These are phyloP conservation scores for Schizothecium vesticola DNA, from an alignment of 495 filamentous ascomycete genomes.

Conservation along the genomic window DNA sequence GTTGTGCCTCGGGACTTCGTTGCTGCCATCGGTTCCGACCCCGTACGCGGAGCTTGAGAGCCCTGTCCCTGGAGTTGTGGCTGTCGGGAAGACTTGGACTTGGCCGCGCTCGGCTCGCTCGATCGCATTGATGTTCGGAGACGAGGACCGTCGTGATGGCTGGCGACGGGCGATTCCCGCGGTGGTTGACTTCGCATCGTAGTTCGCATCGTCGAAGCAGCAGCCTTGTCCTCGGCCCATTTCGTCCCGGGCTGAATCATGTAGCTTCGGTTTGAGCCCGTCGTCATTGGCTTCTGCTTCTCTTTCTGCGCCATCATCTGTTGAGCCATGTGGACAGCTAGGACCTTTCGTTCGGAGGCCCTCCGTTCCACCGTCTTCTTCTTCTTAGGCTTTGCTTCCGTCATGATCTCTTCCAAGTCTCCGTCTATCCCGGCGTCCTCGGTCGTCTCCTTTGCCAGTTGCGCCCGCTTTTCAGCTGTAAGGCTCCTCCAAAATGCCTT, in stretches of 20 bases:
- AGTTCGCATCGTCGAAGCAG: constrained; percentile 22
- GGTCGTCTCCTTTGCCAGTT: constrained; percentile 51
- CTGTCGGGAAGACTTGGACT: not conserved
- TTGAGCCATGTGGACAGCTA: constrained; percentile 25
- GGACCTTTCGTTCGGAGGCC: constrained; percentile 25
- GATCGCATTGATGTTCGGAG: constrained; percentile 31
- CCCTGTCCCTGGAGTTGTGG: not conserved
- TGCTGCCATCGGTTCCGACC: not conserved
- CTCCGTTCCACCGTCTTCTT: constrained; percentile 35
- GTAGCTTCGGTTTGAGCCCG: constrained; percentile 30
- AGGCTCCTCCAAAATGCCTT: constrained; percentile 62
- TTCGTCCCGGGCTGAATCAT: constrained; percentile 41
- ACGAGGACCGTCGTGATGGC: constrained; percentile 5
- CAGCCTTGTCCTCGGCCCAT: constrained; percentile 15
- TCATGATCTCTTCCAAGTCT: constrained; percentile 35
- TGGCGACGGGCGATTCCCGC: not conserved
- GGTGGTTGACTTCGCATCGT: constrained; percentile 18
- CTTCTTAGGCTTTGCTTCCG: constrained; percentile 31
- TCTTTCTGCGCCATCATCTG: constrained; percentile 22
- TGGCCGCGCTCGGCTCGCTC: not conserved
- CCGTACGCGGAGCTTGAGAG: not conserved
- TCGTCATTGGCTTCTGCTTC: not conserved
- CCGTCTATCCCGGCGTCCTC: constrained; percentile 44
- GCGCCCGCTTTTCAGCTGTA: constrained; percentile 50
- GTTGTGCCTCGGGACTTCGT: not conserved